A percentile compares a stretch with the other conserved stretches of the same genome.
These are phyloP conservation scores for Aspergillus cejpii DNA, from an alignment of 2,329 filamentous ascomycete species.

Conservation along the genomic window DNA sequence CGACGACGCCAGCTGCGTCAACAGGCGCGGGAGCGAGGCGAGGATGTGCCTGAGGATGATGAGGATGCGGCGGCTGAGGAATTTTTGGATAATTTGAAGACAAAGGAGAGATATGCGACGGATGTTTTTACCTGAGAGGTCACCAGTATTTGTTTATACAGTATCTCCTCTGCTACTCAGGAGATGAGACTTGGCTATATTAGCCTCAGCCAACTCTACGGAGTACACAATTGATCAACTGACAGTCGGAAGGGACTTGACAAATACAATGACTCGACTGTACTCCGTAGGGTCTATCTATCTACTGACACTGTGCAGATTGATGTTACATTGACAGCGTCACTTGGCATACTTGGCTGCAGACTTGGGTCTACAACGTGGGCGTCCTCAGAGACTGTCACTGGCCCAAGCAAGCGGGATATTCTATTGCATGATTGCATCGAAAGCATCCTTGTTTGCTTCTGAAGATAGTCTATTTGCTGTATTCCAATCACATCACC, in stretches of 20 bases:
- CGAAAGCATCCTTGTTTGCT: neutral
- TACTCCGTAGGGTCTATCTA: neutral
- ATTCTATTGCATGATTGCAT: neutral
- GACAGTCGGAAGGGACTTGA: no score
- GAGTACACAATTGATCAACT: no score
- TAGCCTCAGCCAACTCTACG: no score
- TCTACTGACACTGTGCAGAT: neutral
- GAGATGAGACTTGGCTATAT: no score
- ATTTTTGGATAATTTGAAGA: neutral
- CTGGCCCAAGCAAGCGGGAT: neutral
- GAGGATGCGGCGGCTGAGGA: neutral
- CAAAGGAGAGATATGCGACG: neutral
- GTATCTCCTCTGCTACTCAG: no score
- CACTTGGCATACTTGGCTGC: neutral
- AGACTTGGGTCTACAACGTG: neutral
- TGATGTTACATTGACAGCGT: neutral
- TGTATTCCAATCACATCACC: neutral
- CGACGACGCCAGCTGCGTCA: constrained; percentile 40
- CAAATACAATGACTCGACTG: no score
- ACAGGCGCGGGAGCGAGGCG: neutral
- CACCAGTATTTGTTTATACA: no score
- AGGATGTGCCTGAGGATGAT: neutral
- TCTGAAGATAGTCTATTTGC: neutral
- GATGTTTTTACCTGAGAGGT: neutral
- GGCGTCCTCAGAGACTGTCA: neutral